Evolutionary conservation across 805 yeast species (phyloP).

Genomic region (Cephaloascus fragrans): DNA sequence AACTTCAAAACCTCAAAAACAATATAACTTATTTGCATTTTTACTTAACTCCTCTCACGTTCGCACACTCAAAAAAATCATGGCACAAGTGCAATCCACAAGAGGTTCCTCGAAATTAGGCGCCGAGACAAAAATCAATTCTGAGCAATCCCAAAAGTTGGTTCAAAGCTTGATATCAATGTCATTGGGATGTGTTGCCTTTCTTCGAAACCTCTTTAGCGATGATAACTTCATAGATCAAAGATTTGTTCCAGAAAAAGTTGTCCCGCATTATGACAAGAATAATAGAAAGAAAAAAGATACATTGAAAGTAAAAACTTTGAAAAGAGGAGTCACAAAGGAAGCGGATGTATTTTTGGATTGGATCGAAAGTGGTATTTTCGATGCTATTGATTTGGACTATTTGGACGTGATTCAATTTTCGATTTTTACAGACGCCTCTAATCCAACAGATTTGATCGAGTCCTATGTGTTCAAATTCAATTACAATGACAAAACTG

Average conservation of each 20-base stretch:
- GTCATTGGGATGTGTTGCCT: conserved; percentile 50
- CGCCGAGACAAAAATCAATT: conserved; percentile 14
- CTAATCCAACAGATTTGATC: conserved; percentile 27
- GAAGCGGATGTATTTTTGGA: conserved; percentile 39
- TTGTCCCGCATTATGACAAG: conserved; percentile 13
- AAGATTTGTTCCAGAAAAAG: conserved; percentile 27
- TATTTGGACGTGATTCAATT: conserved; percentile 35
- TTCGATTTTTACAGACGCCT: conserved; percentile 32
- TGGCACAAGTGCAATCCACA: too few species aligned
- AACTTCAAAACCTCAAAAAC: too few species aligned
- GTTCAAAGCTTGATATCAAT: conserved; percentile 38
- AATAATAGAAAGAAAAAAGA: conserved; percentile 16
- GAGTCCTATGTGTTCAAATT: conserved; percentile 46
- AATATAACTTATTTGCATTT: too few species aligned
- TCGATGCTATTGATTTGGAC: conserved; percentile 30
- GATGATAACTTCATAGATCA: conserved; percentile 44
- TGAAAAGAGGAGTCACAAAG: conserved; percentile 33
- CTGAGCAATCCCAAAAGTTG: conserved; percentile 33
- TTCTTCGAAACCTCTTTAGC: conserved; percentile 45
- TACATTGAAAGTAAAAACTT: conserved; percentile 33
- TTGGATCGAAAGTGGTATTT: conserved; percentile 45
- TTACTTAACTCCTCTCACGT: too few species aligned
- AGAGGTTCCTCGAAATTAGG: conserved; percentile 6
- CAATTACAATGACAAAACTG: conserved; percentile 20
- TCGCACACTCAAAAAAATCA: too few species aligned